Conservation (phyloP, 2,329 filamentous ascomycete genomes). For the Clarireedia homoeocarpa region DNA sequence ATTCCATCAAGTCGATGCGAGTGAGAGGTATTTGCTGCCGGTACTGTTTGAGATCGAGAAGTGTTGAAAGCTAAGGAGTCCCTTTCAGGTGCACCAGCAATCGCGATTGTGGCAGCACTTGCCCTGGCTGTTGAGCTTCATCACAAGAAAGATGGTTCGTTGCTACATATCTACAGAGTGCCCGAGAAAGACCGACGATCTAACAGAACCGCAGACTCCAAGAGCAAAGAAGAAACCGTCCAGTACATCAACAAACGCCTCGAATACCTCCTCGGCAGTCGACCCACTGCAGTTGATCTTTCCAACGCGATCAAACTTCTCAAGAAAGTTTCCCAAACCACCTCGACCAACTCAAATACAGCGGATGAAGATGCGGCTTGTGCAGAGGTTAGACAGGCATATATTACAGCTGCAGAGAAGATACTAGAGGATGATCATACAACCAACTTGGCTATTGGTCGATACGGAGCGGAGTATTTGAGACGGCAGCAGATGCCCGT, state of each 20-base stretch:
- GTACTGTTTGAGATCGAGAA: not conserved
- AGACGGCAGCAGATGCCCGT: conserved; percentile 28
- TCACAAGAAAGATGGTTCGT: conserved; percentile 40
- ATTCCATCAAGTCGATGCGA: conserved; percentile 74
- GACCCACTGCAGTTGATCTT: conserved; percentile 91
- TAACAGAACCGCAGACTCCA: conserved; percentile 12
- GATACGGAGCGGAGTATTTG: conserved; percentile 79
- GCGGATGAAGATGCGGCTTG: conserved; percentile 17
- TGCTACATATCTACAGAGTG: not conserved
- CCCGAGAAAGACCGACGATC: conserved; percentile 17
- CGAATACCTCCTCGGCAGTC: conserved; percentile 78
- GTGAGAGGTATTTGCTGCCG: conserved; percentile 45
- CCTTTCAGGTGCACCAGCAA: conserved; percentile 69
- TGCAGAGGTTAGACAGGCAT: conserved; percentile 55
- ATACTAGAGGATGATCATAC: conserved; percentile 82
- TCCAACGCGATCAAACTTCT: conserved; percentile 82
- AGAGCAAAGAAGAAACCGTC: conserved; percentile 47
- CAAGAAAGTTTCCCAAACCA: conserved; percentile 51
- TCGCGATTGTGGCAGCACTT: conserved; percentile 93
- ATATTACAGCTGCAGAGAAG: conserved; percentile 71
- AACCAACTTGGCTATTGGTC: conserved; percentile 81
- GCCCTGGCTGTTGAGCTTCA: conserved; percentile 79
- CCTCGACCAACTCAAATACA: conserved; percentile 32
- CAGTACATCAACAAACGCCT: conserved; percentile 68
- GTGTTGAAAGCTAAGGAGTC: conserved; percentile 6